A percentile compares a stretch with the other conserved stretches of the same genome.
Evolutionary conservation across 2,329 filamentous ascomycete species (phyloP).

Genomic region (Grosmannia penicillata): DNA sequence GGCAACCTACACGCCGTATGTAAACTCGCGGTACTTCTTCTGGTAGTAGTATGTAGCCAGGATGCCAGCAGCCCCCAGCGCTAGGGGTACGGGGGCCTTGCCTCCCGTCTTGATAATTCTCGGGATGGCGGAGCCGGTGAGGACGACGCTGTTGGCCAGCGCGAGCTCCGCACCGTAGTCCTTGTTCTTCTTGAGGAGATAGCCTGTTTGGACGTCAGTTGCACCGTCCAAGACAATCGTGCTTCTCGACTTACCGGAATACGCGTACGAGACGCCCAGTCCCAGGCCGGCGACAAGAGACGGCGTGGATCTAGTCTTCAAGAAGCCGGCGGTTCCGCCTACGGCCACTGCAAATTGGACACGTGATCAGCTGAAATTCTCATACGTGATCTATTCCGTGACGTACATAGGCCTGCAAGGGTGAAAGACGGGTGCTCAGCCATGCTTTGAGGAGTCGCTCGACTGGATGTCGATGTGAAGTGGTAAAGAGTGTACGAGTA

Average conservation of each 20-base stretch:
- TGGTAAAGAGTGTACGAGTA: no score
- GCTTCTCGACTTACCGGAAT: background rate
- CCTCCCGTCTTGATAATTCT: slow-evolving; percentile 2
- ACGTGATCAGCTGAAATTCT: background rate
- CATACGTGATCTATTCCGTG: background rate
- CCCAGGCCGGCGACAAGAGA: slow-evolving; percentile 2
- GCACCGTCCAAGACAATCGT: no score
- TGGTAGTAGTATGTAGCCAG: slow-evolving; percentile 1
- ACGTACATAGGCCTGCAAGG: slow-evolving; percentile 2
- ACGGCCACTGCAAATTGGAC: background rate
- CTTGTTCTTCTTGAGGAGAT: slow-evolving; percentile 3
- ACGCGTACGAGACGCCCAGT: slow-evolving; percentile 1
- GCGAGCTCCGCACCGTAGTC: slow-evolving; percentile 3
- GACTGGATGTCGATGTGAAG: no score
- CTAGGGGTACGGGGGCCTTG: background rate
- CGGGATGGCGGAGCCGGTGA: slow-evolving; percentile 1
- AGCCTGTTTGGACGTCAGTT: no score
- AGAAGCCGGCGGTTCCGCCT: slow-evolving; percentile 1
- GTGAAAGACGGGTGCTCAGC: slow-evolving; percentile 2
- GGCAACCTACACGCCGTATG: slow-evolving; percentile 3
- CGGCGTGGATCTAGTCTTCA: slow-evolving; percentile 1
- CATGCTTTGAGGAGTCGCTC: background rate
- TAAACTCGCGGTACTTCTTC: slow-evolving; percentile 4
- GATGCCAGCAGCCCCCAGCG: background rate
- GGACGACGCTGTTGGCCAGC: slow-evolving; percentile 2